Base-by-base conservation (phyloP, 495 filamentous ascomycete species). In the Haplographium delicatum region DNA sequence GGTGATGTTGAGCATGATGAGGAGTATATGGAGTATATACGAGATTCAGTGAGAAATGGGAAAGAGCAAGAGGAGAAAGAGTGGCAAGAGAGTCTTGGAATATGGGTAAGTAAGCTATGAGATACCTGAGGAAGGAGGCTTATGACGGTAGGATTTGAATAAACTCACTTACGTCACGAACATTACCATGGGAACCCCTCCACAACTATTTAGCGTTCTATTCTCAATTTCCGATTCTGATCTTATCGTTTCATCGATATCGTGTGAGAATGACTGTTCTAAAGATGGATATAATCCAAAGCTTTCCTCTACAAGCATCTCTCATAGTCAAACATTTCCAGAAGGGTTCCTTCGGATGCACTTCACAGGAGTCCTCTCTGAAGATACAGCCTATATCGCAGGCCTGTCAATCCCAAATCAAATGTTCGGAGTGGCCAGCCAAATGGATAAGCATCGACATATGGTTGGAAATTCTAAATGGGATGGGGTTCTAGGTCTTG, bases 401-500 rank as follows among this genome's bases (percentile, higher is more conserved):
- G 35, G 35, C 15, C 9, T 30, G 16, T 2, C 19, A 23, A 8
- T 51, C 47, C 19, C 5, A 26, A 19, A 51, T 31, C 35, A n/a
- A 27, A 42, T 11, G 22, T 42, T 43, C 16, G 13, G 16, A 1
- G 27, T 26, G 37, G 30, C 27, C 6, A 10, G 4, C 9, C 6
- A 30, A 27, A 19, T 19, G 3, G 19, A 6, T 18, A 13, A 5
- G 16, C 30, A n/a, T 26, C 5, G 4, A n/a, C 10, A 22, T 13
- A 19, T 5, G 22, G 11, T 37, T 4, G 20, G 10, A 23, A 15
- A 18, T 6, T 9, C 1, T 13, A 13, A 30, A 11, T 42, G 24
- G 37, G 23, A 42, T 2, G 38, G 23, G 18, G 20, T 22, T 5
- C n/a, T 42, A n/a, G 47, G 47, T 31, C 47, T 51, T 16, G 47